Conservation (phyloP, 2,329 filamentous ascomycete species). For the Paecilomyces sp. region DNA sequence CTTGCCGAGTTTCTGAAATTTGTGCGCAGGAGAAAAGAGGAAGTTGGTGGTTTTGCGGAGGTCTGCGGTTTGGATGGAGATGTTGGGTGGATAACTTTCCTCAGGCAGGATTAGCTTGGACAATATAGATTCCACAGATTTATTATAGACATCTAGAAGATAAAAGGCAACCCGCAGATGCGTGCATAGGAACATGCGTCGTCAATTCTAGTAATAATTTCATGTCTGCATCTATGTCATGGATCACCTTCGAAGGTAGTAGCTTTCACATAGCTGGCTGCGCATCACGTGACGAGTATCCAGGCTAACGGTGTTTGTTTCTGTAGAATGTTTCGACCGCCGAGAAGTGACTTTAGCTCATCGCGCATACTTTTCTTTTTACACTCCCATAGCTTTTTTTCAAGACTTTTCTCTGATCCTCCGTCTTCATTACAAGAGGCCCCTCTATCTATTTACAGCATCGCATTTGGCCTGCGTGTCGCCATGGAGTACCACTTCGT, state of each 20-base stretch:
- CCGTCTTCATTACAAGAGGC: not conserved
- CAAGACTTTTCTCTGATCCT: not conserved
- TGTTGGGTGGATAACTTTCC: conserved; percentile 40
- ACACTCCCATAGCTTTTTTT: not conserved
- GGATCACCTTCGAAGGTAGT: too few relatives aligned
- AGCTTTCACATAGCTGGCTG: too few relatives aligned
- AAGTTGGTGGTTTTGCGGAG: conserved; percentile 42
- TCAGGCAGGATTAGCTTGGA: conserved; percentile 14
- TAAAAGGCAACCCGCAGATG: too few relatives aligned
- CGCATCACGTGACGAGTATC: conserved; percentile 15
- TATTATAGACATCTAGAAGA: too few relatives aligned
- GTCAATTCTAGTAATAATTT: too few relatives aligned
- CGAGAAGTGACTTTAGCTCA: not conserved
- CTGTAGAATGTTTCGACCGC: not conserved
- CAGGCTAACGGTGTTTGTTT: conserved; percentile 3
- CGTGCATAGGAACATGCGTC: too few relatives aligned
- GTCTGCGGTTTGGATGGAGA: conserved; percentile 41
- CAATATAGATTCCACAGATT: too few relatives aligned
- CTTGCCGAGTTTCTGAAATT: conserved; percentile 37
- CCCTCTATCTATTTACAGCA: not conserved
- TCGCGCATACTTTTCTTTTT: not conserved
- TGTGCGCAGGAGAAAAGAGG: conserved; percentile 32
- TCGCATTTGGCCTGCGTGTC: not conserved
- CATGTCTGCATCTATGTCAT: too few relatives aligned
- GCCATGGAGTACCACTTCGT: conserved; percentile 60